Percentiles rank a stretch among this genome's conserved stretches.
These are phyloP conservation scores for Phoma sp. DNA, from an alignment of 2,329 filamentous ascomycete species.

Conservation along the genomic window DNA sequence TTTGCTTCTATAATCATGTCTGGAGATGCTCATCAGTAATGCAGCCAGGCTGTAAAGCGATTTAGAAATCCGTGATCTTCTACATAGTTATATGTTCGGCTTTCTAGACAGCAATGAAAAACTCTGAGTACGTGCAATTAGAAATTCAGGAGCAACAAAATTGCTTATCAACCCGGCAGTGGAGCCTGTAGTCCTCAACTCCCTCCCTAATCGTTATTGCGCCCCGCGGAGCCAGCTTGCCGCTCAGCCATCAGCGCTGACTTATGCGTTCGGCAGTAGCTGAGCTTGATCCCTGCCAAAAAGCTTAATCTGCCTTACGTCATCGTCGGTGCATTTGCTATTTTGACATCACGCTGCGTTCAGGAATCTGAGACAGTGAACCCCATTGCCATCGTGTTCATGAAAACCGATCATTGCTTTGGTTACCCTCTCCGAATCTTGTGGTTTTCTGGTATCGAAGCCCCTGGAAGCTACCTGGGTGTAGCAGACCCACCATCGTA, in stretches of 20 bases:
- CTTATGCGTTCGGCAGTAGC: background rate
- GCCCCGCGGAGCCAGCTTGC: background rate
- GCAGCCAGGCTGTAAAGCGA: no score
- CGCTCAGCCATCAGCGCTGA: background rate
- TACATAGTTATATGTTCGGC: no score
- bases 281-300: slow-evolving; percentile 8
- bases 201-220: background rate
- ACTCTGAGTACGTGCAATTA: no score
- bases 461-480: background rate
- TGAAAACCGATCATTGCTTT: background rate
- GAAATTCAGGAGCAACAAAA: background rate
- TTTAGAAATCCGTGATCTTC: no score
- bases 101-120: no score
- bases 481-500: slow-evolving; percentile 5
- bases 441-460: background rate
- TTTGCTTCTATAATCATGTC: no score
- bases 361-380: background rate
- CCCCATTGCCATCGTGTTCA: background rate
- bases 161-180: slow-evolving; percentile 6
- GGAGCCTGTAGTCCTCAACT: slow-evolving; percentile 6
- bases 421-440: background rate
- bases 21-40: no score
- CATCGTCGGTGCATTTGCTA: background rate
- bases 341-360: background rate
- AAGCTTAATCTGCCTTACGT: slow-evolving; percentile 4